These are phyloP conservation scores for Penicillium silybi DNA, from an alignment of 495 filamentous ascomycete species.

Conservation along the genomic window DNA sequence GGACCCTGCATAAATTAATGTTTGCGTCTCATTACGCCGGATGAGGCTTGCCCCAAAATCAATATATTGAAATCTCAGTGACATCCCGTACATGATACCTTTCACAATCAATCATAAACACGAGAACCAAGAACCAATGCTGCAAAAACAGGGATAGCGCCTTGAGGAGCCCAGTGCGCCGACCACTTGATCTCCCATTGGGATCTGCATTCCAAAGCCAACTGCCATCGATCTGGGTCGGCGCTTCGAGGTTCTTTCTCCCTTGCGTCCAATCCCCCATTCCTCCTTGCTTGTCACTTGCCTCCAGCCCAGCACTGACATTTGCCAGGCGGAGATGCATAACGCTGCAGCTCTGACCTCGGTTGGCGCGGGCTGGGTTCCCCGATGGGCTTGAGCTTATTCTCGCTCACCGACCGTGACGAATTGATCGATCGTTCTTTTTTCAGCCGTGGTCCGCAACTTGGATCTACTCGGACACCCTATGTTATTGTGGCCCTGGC, in stretches of 20 bases:
- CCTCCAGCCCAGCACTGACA: slow-evolving; percentile 13
- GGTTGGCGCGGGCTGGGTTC: background rate
- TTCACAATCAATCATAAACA: background rate
- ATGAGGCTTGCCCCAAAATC: slow-evolving; percentile 2
- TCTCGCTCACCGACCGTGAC: slow-evolving; percentile 11
- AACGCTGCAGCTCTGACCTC: slow-evolving; percentile 10
- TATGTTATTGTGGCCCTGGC: background rate
- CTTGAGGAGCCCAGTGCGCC: background rate
- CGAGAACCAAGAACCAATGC: background rate
- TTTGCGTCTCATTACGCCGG: background rate
- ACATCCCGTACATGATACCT: background rate
- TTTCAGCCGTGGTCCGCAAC: background rate
- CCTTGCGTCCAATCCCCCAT: slow-evolving; percentile 20
- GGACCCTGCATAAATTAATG: background rate
- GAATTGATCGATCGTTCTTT: background rate
- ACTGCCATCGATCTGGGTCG: slow-evolving; percentile 20
- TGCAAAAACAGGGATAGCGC: slow-evolving; percentile 3
- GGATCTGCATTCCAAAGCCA: slow-evolving; percentile 26
- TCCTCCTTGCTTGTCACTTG: slow-evolving; percentile 23
- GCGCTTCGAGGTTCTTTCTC: slow-evolving; percentile 10
- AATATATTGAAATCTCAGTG: background rate
- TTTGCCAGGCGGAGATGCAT: slow-evolving; percentile 15
- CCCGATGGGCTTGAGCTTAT: slow-evolving; percentile 6
- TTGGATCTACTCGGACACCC: background rate
- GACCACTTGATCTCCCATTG: background rate